A percentile compares a stretch with the other conserved stretches of the same genome.
phyloP scores from a whole-genome alignment of 83 land plant species.

The Larix sibirica region DNA sequence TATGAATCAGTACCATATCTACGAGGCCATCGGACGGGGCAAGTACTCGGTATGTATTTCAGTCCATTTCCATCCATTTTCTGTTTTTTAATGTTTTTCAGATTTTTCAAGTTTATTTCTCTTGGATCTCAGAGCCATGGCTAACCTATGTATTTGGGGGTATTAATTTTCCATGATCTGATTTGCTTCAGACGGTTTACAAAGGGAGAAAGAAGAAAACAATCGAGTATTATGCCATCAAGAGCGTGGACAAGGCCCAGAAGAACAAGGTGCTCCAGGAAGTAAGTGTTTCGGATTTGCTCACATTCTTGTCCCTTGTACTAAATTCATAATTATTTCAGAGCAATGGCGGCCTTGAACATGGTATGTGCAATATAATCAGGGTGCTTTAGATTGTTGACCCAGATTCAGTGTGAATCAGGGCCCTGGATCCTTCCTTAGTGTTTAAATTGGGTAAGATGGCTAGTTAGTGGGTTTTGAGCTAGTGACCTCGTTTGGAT shows the following conservation, averaged over 20 bases:
- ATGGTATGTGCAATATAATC: no score
- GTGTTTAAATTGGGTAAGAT: no score
- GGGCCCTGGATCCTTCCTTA: no score
- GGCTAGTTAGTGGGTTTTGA: no score
- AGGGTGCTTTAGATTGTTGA: no score
- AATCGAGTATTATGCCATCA: constrained; percentile 94
- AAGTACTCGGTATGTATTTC: constrained; percentile 76
- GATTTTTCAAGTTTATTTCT: background rate
- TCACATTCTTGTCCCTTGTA: background rate
- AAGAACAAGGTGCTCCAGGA: constrained; percentile 86
- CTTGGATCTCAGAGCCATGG: background rate
- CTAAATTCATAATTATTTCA: no score
- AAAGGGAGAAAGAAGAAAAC: constrained; percentile 98
- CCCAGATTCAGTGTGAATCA: no score
- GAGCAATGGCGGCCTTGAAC: no score
- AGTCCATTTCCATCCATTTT: background rate
- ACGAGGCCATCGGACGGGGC: constrained; percentile 95
- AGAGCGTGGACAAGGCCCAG: constrained; percentile 96
- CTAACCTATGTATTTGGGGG: background rate
- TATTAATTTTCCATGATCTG: background rate
- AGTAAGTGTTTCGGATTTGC: constrained; percentile 42
- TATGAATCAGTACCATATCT: constrained; percentile 97
- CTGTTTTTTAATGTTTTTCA: no score
- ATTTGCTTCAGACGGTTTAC: constrained; percentile 80
- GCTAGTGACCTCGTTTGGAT: no score